phyloP scores from a whole-genome alignment of 2,329 filamentous ascomycete genomes.

The Drechslera avenae region DNA sequence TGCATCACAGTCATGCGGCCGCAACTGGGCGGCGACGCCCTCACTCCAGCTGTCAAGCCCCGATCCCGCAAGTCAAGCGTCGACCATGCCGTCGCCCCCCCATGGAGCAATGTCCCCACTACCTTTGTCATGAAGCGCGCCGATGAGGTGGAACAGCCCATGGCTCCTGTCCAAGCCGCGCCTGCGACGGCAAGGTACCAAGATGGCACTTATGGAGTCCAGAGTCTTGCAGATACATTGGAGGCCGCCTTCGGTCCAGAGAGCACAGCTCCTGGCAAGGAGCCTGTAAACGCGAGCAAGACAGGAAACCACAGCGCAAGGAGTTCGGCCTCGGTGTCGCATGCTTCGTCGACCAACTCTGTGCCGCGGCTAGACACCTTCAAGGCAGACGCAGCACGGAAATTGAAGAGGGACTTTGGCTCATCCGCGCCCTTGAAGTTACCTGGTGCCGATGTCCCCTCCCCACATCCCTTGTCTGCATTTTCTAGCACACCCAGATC shows the following conservation, averaged over 20 bases:
- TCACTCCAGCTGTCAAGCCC: constrained; percentile 37
- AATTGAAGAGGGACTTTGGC: constrained; percentile 28
- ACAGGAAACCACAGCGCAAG: constrained; percentile 41
- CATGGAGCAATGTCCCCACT: constrained; percentile 52
- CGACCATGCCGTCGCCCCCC: constrained; percentile 35
- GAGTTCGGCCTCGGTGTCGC: constrained; percentile 26
- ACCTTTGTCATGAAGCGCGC: constrained; percentile 66
- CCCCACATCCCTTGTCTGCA: constrained; percentile 56
- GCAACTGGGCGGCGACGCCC: constrained; percentile 44
- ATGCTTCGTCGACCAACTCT: constrained; percentile 28
- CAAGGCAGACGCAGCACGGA: constrained; percentile 26
- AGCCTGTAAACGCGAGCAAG: constrained; percentile 31
- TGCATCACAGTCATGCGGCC: constrained; percentile 38
- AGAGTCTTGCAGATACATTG: constrained; percentile 62
- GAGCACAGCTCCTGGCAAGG: constrained; percentile 23
- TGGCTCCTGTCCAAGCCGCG: constrained; percentile 31
- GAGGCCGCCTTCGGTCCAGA: constrained; percentile 49
- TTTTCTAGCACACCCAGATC: constrained; percentile 66
- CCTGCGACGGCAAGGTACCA: constrained; percentile 19
- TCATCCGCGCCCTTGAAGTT: constrained; percentile 33
- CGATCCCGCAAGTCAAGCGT: constrained; percentile 48
- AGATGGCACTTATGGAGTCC: constrained; percentile 61
- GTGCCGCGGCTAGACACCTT: constrained; percentile 25
- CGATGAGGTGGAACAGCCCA: constrained; percentile 53
- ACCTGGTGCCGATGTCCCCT: constrained; percentile 35